Evolutionary conservation across 2,329 filamentous ascomycete genomes (phyloP).

Genomic region (Neopestalotiopsis clavispora): DNA sequence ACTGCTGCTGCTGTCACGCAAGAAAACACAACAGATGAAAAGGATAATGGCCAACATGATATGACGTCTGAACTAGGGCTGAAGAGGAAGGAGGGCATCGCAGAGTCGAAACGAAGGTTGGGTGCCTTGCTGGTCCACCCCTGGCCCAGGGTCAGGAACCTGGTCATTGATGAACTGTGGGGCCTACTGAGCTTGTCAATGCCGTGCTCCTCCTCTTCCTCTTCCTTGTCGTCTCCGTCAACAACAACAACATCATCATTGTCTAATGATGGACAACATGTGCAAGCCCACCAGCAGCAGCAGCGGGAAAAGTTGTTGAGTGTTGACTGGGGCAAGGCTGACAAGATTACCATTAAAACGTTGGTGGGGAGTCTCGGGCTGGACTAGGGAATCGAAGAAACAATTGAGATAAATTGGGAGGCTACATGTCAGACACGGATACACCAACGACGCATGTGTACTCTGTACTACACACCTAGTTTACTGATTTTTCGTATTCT

Average conservation of each 20-base stretch:
- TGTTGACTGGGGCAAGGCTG: slow-evolving; percentile 63
- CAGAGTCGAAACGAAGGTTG: slow-evolving; percentile 69
- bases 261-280: not conserved
- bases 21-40: slow-evolving; percentile 23
- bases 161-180: slow-evolving; percentile 67
- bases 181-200: slow-evolving; percentile 35
- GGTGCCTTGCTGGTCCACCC: slow-evolving; percentile 78
- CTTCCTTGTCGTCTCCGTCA: not conserved
- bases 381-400: slow-evolving; percentile 21
- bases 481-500: too few species aligned
- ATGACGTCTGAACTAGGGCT: slow-evolving; percentile 24
- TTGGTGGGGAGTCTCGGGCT: slow-evolving; percentile 50
- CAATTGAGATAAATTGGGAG: not conserved
- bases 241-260: slow-evolving; percentile 22
- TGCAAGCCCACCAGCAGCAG: not conserved
- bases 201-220: not conserved
- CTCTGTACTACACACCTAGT: not conserved
- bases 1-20: too few species aligned
- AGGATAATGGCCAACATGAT: slow-evolving; percentile 8
- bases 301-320: slow-evolving; percentile 46
- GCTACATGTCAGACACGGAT: not conserved
- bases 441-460: not conserved
- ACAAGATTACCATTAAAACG: slow-evolving; percentile 48
- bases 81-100: slow-evolving; percentile 49
- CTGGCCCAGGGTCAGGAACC: slow-evolving; percentile 73